These are phyloP conservation scores for Yamadazyma blattariae DNA, from an alignment of 1,139 yeast species.

Conservation along the genomic window DNA sequence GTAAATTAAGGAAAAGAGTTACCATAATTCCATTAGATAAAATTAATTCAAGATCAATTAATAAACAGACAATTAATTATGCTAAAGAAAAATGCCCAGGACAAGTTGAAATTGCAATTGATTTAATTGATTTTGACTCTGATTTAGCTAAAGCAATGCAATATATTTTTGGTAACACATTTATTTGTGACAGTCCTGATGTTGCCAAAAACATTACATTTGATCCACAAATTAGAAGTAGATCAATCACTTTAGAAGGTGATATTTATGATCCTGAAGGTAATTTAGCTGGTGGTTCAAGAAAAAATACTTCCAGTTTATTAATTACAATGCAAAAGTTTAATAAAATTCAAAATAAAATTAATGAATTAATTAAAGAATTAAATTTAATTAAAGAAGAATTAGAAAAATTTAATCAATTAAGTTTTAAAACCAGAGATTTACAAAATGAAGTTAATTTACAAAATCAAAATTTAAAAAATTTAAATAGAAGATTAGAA, in stretches of 20 bases:
- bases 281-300: constrained; percentile 92
- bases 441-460: constrained; percentile 66
- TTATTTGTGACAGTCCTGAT: constrained; percentile 82
- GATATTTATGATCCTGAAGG: constrained; percentile 97
- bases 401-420: constrained; percentile 42
- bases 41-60: constrained; percentile 58
- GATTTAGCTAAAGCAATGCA: constrained; percentile 83
- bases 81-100: constrained; percentile 78
- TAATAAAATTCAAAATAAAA: constrained; percentile 46
- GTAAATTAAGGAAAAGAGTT: constrained; percentile 76
- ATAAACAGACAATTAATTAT: constrained; percentile 39
- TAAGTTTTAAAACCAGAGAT: constrained; percentile 51
- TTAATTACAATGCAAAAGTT: constrained; percentile 68
- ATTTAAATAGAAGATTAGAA: constrained; percentile 59
- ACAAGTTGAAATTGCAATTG: constrained; percentile 82
- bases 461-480: constrained; percentile 63
- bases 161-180: constrained; percentile 83
- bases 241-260: constrained; percentile 92
- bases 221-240: constrained; percentile 72
- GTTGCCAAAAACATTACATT: constrained; percentile 88
- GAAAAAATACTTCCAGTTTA: constrained; percentile 56
- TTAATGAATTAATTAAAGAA: constrained; percentile 37
- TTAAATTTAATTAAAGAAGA: constrained; percentile 39
- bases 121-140: constrained; percentile 69
- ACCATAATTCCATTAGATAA: constrained; percentile 92